Evolutionary conservation across 768 basidiomycete genomes (phyloP).

Genomic region (Russula foetens): DNA sequence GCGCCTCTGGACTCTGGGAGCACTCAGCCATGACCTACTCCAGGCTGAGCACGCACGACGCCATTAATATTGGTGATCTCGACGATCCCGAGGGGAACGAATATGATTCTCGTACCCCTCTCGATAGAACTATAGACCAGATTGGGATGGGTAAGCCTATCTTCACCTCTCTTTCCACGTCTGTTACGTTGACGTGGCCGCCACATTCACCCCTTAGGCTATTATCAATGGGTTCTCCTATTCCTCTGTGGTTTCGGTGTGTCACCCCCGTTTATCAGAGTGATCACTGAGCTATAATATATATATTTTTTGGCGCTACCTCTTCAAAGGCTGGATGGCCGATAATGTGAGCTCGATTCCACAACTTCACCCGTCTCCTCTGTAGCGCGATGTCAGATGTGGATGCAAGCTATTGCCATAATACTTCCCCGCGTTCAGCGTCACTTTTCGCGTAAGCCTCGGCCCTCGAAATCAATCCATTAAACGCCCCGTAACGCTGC

Average conservation of each 20-base stretch:
- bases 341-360: slow-evolving; percentile 58
- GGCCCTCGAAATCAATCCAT: not conserved
- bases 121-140: slow-evolving; percentile 83
- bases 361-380: not conserved
- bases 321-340: slow-evolving; percentile 72
- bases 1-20: slow-evolving; percentile 44
- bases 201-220: slow-evolving; percentile 31
- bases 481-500: too few relatives aligned
- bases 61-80: slow-evolving; percentile 26
- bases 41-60: slow-evolving; percentile 28
- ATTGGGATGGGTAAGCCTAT: slow-evolving; percentile 74
- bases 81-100: slow-evolving; percentile 24
- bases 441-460: slow-evolving; percentile 61
- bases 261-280: too few relatives aligned
- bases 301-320: too few relatives aligned
- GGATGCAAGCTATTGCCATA: slow-evolving; percentile 86
- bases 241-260: slow-evolving; percentile 85
- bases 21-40: slow-evolving; percentile 33
- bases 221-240: slow-evolving; percentile 75
- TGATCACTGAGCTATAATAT: too few relatives aligned
- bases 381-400: slow-evolving; percentile 51
- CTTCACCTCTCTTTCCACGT: too few relatives aligned
- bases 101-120: slow-evolving; percentile 33
- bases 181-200: not conserved
- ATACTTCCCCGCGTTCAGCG: slow-evolving; percentile 92